Percentiles rank a stretch among this genome's conserved stretches.
Evolutionary conservation across 345 rosid genomes (phyloP).

Genomic region (Gossypium anomalum): DNA sequence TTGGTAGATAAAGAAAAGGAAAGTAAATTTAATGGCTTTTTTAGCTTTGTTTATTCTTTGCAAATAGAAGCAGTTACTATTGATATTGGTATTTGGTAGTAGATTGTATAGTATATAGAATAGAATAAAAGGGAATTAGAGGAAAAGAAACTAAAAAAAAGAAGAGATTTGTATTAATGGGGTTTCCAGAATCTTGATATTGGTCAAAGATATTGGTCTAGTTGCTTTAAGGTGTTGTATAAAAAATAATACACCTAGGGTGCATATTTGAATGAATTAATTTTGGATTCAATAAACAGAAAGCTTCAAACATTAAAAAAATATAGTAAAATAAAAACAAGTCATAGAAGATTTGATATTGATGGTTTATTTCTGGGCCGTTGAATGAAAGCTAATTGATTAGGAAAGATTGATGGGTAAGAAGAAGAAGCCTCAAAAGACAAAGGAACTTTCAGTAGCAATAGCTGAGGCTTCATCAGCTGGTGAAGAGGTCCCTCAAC

Average conservation of each 20-base stretch:
- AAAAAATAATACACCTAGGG: not conserved
- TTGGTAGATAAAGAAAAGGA: conserved; percentile 11
- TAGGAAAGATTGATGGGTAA: conserved; percentile 50
- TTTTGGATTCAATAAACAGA: conserved; percentile 10
- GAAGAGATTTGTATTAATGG: conserved; percentile 10
- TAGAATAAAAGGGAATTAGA: not conserved
- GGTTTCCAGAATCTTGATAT: conserved; percentile 16
- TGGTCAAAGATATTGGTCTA: conserved; percentile 21
- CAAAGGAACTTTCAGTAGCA: conserved; percentile 63
- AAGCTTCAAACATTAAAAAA: conserved; percentile 9
- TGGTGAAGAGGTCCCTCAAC: conserved; percentile 22
- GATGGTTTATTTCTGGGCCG: conserved; percentile 8
- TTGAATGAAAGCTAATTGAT: not conserved
- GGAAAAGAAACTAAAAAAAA: not conserved
- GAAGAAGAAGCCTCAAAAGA: conserved; percentile 71
- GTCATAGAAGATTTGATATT: conserved; percentile 11
- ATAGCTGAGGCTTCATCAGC: conserved; percentile 53
- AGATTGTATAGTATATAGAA: not conserved
- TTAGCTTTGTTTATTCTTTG: conserved; percentile 1
- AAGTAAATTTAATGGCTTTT: conserved; percentile 14
- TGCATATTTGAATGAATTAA: not conserved
- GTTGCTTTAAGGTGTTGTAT: conserved; percentile 8
- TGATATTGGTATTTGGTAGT: not conserved
- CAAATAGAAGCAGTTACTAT: not conserved
- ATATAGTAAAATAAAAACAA: not conserved